phyloP scores from a whole-genome alignment of 495 filamentous ascomycete genomes.

The Daldinia childiae region DNA sequence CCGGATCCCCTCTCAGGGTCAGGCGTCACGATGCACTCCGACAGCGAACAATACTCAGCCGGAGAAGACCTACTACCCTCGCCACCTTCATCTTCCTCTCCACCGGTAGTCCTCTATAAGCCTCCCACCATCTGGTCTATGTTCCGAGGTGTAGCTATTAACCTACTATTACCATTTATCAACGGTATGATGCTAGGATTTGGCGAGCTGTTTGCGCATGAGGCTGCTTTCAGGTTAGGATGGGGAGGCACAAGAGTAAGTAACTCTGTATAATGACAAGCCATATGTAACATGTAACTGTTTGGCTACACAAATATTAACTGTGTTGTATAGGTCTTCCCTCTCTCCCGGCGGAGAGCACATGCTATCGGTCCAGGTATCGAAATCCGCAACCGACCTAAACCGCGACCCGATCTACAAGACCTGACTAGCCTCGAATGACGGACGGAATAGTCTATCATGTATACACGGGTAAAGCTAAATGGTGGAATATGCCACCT shows the following conservation, averaged over 20 bases:
- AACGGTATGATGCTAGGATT: constrained; percentile 99
- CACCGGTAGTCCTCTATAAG: constrained; percentile 86
- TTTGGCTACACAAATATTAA: constrained; percentile 6
- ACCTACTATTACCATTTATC: constrained; percentile 91
- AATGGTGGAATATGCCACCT: not conserved
- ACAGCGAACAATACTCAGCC: constrained; percentile 88
- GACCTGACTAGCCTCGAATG: constrained; percentile 63
- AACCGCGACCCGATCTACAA: constrained; percentile 48
- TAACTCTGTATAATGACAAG: not conserved
- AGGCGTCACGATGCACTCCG: constrained; percentile 83
- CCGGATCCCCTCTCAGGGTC: constrained; percentile 77
- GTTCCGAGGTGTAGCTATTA: constrained; percentile 90
- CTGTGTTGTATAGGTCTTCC: constrained; percentile 57
- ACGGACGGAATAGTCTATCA: not conserved
- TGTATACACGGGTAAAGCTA: constrained; percentile 21
- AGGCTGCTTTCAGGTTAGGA: constrained; percentile 89
- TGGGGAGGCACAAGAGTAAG: constrained; percentile 93
- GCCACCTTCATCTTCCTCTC: constrained; percentile 71
- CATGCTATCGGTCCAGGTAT: constrained; percentile 64
- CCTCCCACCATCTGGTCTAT: constrained; percentile 87
- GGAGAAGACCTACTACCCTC: constrained; percentile 70
- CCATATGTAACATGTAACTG: not conserved
- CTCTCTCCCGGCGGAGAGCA: constrained; percentile 52
- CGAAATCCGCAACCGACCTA: constrained; percentile 56
- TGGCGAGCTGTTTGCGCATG: constrained; percentile 94